Evolutionary conservation across 75 land plant species (phyloP).

Genomic region (Pinus taeda): DNA sequence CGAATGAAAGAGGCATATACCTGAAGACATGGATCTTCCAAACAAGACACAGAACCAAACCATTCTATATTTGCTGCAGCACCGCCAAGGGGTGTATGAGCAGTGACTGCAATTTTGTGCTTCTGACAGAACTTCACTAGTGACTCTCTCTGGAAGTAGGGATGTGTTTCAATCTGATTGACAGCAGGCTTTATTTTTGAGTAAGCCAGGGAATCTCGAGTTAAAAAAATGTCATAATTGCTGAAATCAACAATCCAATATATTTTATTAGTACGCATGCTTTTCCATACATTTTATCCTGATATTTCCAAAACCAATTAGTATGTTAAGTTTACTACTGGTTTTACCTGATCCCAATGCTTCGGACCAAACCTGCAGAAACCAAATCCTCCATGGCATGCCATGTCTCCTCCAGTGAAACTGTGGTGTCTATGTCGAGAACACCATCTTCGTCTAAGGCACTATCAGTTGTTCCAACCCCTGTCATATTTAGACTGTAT

Average conservation of each 20-base stretch:
- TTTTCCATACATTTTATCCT: background rate
- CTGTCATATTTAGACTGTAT: slow-evolving; percentile 27
- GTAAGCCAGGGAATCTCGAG: slow-evolving; percentile 96
- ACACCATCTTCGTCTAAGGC: slow-evolving; percentile 82
- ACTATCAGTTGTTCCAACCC: slow-evolving; percentile 89
- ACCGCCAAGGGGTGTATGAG: slow-evolving; percentile 97
- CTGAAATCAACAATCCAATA: slow-evolving; percentile 41
- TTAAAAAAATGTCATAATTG: slow-evolving; percentile 93
- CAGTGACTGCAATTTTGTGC: slow-evolving; percentile 86
- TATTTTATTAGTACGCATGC: too few species aligned
- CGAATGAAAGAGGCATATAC: slow-evolving; percentile 28
- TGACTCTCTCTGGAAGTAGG: slow-evolving; percentile 90
- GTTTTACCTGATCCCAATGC: slow-evolving; percentile 92
- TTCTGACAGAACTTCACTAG: slow-evolving; percentile 92
- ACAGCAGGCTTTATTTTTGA: slow-evolving; percentile 98
- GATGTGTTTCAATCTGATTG: slow-evolving; percentile 97
- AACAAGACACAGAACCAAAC: slow-evolving; percentile 80
- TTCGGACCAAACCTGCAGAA: slow-evolving; percentile 70
- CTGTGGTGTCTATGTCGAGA: slow-evolving; percentile 85
- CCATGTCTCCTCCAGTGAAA: slow-evolving; percentile 89
- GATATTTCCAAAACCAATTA: background rate
- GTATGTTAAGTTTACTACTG: background rate
- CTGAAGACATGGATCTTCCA: slow-evolving; percentile 80
- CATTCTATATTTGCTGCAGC: slow-evolving; percentile 78
- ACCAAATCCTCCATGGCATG: slow-evolving; percentile 97